These are phyloP conservation scores for Persicaria tinctoria DNA, from an alignment of 148 eudicot species.

Conservation along the genomic window DNA sequence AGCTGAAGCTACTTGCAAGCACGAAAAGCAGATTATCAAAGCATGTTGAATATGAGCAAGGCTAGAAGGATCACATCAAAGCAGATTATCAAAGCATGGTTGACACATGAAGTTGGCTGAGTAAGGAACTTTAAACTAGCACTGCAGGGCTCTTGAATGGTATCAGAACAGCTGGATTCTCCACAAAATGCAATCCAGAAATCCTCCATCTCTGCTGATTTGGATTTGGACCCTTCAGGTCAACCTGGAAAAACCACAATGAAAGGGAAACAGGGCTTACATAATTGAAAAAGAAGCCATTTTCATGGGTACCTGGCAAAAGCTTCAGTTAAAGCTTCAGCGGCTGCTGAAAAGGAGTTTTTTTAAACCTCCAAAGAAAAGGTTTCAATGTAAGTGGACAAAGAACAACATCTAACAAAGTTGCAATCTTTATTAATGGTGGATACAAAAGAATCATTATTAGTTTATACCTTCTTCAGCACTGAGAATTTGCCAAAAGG, in stretches of 20 bases:
- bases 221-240: neutral
- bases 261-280: constrained; percentile 1
- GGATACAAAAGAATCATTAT: neutral
- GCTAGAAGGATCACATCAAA: constrained; percentile 50
- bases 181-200: constrained; percentile 31
- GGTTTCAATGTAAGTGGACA: neutral
- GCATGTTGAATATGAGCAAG: constrained; percentile 34
- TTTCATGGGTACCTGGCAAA: neutral
- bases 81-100: constrained; percentile 49
- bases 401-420: neutral
- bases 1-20: constrained; percentile 18
- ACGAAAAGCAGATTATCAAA: constrained; percentile 37
- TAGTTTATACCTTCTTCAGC: neutral
- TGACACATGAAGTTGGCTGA: constrained; percentile 71
- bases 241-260: constrained; percentile 1
- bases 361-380: neutral
- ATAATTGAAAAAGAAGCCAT: neutral
- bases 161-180: constrained; percentile 20
- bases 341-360: neutral
- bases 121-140: constrained; percentile 29
- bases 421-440: neutral
- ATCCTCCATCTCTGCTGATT: constrained; percentile 16
- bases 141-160: constrained; percentile 27
- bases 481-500: constrained; percentile 1
- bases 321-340: neutral